phyloP scores from a whole-genome alignment of 495 filamentous ascomycete genomes.

The Opeltia flavorubescens region DNA sequence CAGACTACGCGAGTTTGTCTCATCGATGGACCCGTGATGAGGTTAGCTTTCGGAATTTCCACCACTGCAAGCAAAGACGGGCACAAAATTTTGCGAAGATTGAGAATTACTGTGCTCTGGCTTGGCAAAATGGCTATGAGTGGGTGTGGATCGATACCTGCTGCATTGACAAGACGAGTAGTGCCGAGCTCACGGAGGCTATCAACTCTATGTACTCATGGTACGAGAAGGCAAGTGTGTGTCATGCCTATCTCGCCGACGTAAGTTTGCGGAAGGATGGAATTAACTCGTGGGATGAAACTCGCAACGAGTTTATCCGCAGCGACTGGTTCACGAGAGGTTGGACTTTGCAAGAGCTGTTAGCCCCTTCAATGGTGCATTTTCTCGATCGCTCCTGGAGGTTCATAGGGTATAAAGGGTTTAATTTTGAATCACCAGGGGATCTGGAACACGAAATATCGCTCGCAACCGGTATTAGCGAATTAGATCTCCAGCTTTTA shows the following conservation, averaged over 20 bases:
- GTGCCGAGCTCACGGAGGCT: slow-evolving; percentile 15
- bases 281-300: not conserved
- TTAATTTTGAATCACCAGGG: not conserved
- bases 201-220: slow-evolving; percentile 22
- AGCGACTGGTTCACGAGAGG: slow-evolving; percentile 29
- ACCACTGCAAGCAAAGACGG: not conserved
- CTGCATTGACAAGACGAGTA: slow-evolving; percentile 30
- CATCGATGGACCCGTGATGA: slow-evolving; percentile 32
- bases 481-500: not conserved
- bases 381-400: slow-evolving; percentile 24
- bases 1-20: slow-evolving; percentile 29
- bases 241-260: slow-evolving; percentile 28
- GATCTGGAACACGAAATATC: slow-evolving; percentile 8
- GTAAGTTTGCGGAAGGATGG: slow-evolving; percentile 8
- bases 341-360: slow-evolving; percentile 30
- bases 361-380: slow-evolving; percentile 21
- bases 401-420: slow-evolving; percentile 9
- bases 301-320: not conserved
- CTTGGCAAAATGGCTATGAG: slow-evolving; percentile 8
- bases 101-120: slow-evolving; percentile 8
- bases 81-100: slow-evolving; percentile 3
- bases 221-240: slow-evolving; percentile 21
- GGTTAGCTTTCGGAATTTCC: slow-evolving; percentile 24
- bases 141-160: slow-evolving; percentile 32
- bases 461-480: slow-evolving; percentile 15